Evolutionary conservation across 1,139 yeast species (phyloP).

Genomic region (Blastobotrys ciferrii): DNA sequence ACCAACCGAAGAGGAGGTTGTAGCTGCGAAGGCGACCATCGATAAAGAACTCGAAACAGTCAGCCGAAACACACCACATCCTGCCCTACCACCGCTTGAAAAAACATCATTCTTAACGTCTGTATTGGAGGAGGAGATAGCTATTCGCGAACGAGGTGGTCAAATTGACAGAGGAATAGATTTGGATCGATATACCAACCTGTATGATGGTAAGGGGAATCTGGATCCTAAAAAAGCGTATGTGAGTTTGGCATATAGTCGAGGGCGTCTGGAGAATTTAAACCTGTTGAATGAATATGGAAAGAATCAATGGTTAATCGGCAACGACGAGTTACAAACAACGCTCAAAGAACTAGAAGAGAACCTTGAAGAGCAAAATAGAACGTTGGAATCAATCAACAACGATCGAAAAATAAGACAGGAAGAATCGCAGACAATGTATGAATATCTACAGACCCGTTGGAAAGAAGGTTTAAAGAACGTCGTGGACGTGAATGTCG

Average conservation of each 20-base stretch:
- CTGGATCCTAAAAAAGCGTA: constrained; percentile 27
- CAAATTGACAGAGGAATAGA: constrained; percentile 36
- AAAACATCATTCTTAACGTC: constrained; percentile 17
- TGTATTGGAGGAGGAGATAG: constrained; percentile 26
- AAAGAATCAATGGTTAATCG: constrained; percentile 37
- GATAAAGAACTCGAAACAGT: constrained; percentile 18
- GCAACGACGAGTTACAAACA: constrained; percentile 33
- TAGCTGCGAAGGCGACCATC: constrained; percentile 22
- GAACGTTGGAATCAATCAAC: constrained; percentile 26
- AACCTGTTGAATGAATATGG: constrained; percentile 31
- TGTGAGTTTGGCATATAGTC: constrained; percentile 32
- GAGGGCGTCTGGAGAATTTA: constrained; percentile 32
- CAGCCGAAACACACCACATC: constrained; percentile 11
- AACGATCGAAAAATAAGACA: constrained; percentile 27
- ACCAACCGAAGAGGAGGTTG: constrained; percentile 24
- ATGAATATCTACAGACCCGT: constrained; percentile 28
- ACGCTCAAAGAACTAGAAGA: constrained; percentile 26
- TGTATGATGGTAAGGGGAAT: constrained; percentile 18
- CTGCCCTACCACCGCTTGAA: constrained; percentile 12
- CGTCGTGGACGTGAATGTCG: constrained; percentile 33
- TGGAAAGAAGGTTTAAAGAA: constrained; percentile 30
- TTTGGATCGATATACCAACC: constrained; percentile 27
- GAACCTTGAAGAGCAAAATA: constrained; percentile 23
- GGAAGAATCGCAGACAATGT: constrained; percentile 26
- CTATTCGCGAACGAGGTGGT: constrained; percentile 28